Evolutionary conservation across 192 early-diverging fungal genomes (phyloP).

Genomic region (Diversispora eburnea): DNA sequence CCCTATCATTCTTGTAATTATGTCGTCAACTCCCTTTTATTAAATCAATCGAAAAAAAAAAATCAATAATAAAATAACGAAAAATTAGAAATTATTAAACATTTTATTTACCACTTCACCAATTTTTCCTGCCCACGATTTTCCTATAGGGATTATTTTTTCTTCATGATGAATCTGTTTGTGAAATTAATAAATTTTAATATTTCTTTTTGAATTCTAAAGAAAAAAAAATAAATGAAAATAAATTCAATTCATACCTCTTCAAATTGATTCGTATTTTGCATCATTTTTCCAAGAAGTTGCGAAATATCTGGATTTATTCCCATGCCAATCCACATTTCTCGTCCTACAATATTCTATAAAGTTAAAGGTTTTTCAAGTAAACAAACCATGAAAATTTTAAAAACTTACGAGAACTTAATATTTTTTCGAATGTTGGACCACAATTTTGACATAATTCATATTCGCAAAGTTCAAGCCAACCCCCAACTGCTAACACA

Average conservation of each 20-base stretch:
- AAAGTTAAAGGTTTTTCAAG: neutral
- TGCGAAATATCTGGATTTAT: neutral
- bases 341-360: neutral
- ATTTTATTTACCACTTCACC: neutral
- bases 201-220: neutral
- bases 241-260: neutral
- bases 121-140: neutral
- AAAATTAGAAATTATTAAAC: neutral
- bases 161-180: neutral
- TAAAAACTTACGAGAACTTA: neutral
- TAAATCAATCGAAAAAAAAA: neutral
- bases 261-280: neutral
- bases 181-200: neutral
- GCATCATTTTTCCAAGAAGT: constrained; percentile 4
- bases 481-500: constrained; percentile 36
- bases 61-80: neutral
- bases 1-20: neutral
- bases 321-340: neutral
- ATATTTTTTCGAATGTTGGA: neutral
- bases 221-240: too few relatives aligned
- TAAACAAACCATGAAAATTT: neutral
- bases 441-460: constrained; percentile 21
- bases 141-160: neutral
- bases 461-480: constrained; percentile 42
- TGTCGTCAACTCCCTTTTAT: neutral